Evolutionary conservation across 2,329 filamentous ascomycete species (phyloP), one percentile per base, ranked within the genome.

Genomic region (Byssochlamys sp.): DNA sequence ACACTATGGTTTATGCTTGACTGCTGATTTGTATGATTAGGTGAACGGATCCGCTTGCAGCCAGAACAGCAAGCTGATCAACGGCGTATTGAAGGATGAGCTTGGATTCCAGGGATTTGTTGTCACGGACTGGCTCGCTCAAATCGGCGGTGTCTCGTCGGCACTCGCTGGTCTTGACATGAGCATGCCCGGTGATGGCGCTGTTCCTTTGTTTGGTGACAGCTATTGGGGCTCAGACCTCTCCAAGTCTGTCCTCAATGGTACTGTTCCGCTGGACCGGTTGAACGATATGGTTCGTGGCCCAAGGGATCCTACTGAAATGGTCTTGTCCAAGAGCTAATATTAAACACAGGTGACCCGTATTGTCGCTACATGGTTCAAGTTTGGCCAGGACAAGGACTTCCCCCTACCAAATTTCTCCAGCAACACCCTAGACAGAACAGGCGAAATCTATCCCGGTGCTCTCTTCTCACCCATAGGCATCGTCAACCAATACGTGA

Each of bases 31-130:
- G 6, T n/a, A 39, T 9, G 1, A 25, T 28, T 60, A 84, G 77
- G 77, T 88, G 57, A 88, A 89, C 65, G 83, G 84, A 54, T 85
- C 83, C 0, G 83, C 86, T 14, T 78, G 80, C 4, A 88, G 83
- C 58, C 84, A 86, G 59, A 90, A 90, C 66, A 84, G 83, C 60
- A 85, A 85, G 66, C 72, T 85, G 12, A 77, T 88, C 55, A 90
- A 89, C 61, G 84, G 83, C 0, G 75, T 90, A 2, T 75, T 90
- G 7, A 90, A 90, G 64, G 85, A 87, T 52, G 87, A 90, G 71
- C 77, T 90, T 53, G 85, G 85, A 0, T 90, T 90, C 63, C 85
- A 89, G 63, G 87, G 87, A 66, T 85, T 74, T 63, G 82, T 89
- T 26, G 84, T 89, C 75, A 85, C 83, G 0, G 87, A 90, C 68